Base-by-base conservation (phyloP, 345 rosid genomes). In the Pistacia vera region DNA sequence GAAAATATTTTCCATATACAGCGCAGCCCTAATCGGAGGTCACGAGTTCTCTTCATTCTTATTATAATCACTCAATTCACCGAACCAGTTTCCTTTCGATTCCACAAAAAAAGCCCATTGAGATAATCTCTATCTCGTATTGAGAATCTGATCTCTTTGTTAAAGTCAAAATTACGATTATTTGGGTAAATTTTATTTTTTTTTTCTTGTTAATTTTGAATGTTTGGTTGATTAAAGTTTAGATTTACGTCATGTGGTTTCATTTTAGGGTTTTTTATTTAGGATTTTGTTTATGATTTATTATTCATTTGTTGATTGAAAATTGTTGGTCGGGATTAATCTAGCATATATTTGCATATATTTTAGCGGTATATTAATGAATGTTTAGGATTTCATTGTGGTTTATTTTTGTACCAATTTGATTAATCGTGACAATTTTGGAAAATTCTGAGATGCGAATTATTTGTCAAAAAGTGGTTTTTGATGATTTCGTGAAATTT, bases 21-120 rank as follows among this genome's bases (percentile, higher is more conserved):
- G n/a, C 22, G 65, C 59, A 57, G 62, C 48, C 76, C 68, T 61
- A 60, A 46, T 14, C 25, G 17, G 33, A 48, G 59, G 35, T 60
- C 68, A 61, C 48, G 35, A 14, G 60, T 72, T 25, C 48, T 5
- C 13, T 35, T 18, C 69, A 1, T 66, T 44, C 64, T 38, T 35
- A 56, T 16, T 36, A 71, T 20, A 57, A 71, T 38, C 16, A 13
- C 52, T 20, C 63, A 4, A 55, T 14, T 20, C 35, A 20, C 70
- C 10, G 48, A 30, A 56, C 11, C 28, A 41, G 46, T 30, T 17
- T 35, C 8, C 8, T 28, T 28, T 1, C 33, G 33, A 28, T 60
- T 25, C 64, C 36, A 28, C 16, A 60, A 22, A 28, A 62, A 5
- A 62, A 44, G 41, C 52, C 5, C 44, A 5, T 14, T 54, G 69